Evolutionary conservation across 2,329 filamentous ascomycete genomes (phyloP), one percentile per base, ranked within the genome.

Genomic region (Aspergillus jensenii): DNA sequence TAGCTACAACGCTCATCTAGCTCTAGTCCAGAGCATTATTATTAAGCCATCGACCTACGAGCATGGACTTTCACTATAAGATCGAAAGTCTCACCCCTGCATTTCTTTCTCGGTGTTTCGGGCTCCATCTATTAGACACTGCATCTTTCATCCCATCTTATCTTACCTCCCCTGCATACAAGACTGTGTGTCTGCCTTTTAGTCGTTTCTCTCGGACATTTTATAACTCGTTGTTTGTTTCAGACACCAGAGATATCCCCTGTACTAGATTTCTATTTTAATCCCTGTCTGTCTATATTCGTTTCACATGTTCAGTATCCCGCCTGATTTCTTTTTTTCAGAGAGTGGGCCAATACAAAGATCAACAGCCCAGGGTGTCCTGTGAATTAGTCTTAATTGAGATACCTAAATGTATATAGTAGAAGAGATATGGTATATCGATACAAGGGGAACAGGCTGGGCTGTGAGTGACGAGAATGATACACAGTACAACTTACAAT

Each of bases 201-300:
- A 21, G 9, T 35, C 14, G 15, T 37, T 37, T 37, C 12, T n/a
- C 17, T 48, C n/a, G 46, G 31, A n/a, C 31, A 35, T 33, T 33
- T n/a, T 6, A 44, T 35, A 9, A 5, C n/a, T 44, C 27, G 19
- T 27, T 23, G 17, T 52, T 52, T 12, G 23, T 46, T 46, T 46
- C 25, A 25, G 35, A 14, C 35, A 27, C 33, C 48, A 51, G 35
- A 51, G 49, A 44, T 50, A 35, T 44, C 44, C 44, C 44, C 52
- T 48, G 27, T 31, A 52, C 46, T 53, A 44, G 43, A 56, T 59
- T 40, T 53, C 43, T 53, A 31, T 39, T 33, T 23, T 19, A 14
- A 6, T 43, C 19, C 41, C 21, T 44, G 14, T 6, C 21, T 45
- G 27, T 17, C 23, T 23, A 14, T 49, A 14, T 21, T 48, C 37